A percentile compares a stretch with the other conserved stretches of the same genome.
Conservation (phyloP, 2,329 filamentous ascomycete genomes). For the Sporothrix sp. region DNA sequence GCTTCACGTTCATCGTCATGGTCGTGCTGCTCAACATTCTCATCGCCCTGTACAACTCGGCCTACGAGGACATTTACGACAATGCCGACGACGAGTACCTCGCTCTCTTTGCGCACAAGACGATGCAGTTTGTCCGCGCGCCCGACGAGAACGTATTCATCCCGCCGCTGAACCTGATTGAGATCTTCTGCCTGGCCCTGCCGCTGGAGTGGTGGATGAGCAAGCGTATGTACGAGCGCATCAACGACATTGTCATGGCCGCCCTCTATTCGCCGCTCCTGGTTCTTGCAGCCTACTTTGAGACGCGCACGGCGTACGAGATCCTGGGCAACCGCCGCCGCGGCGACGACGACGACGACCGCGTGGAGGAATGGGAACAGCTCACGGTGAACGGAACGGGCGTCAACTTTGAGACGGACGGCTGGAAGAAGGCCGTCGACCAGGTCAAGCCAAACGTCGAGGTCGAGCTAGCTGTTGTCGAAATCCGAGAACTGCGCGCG, state of each 20-base stretch:
- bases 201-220: constrained; percentile 95
- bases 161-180: constrained; percentile 86
- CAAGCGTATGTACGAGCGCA: constrained; percentile 58
- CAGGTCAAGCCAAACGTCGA: constrained; percentile 73
- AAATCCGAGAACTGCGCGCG: constrained; percentile 49
- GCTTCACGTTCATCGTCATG: constrained; percentile 93
- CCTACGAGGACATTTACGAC: constrained; percentile 88
- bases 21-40: constrained; percentile 83
- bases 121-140: constrained; percentile 91
- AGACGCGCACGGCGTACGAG: constrained; percentile 53
- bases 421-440: constrained; percentile 74
- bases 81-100: constrained; percentile 95
- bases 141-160: constrained; percentile 99
- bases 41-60: constrained; percentile 93
- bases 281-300: constrained; percentile 63
- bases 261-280: constrained; percentile 77
- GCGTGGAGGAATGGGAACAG: constrained; percentile 88
- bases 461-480: constrained; percentile 63
- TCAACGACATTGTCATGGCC: constrained; percentile 68
- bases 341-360: constrained; percentile 84
- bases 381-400: constrained; percentile 57
- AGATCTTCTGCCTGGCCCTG: constrained; percentile 67
- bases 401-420: constrained; percentile 74
- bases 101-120: constrained; percentile 85
- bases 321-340: constrained; percentile 65